A percentile compares a stretch with the other conserved stretches of the same genome.
These are phyloP conservation scores for Xylaria cubensis DNA, from an alignment of 495 filamentous ascomycete species.

Conservation along the genomic window DNA sequence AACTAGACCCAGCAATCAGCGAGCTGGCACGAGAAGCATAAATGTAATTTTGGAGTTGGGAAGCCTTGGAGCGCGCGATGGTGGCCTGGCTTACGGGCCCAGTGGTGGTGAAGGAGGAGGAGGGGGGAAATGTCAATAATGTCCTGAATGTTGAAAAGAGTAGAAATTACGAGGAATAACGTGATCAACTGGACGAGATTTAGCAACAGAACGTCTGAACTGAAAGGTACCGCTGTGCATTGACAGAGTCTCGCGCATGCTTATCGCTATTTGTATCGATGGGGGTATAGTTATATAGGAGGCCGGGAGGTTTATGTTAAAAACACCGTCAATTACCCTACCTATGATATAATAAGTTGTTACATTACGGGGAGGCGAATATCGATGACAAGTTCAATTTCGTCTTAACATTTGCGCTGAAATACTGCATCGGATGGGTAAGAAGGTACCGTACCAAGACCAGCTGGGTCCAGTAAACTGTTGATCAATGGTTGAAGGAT, in stretches of 20 bases:
- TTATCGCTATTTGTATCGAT: too few relatives aligned
- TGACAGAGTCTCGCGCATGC: neutral
- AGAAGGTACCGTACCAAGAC: neutral
- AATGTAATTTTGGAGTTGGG: slow-evolving; percentile 49
- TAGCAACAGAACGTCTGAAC: neutral
- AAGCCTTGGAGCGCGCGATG: neutral
- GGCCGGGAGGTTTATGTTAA: neutral
- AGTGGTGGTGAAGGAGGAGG: neutral
- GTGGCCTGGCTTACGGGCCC: neutral
- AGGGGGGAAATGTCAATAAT: too few relatives aligned
- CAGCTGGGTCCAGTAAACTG: too few relatives aligned
- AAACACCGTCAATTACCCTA: neutral
- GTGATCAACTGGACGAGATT: neutral
- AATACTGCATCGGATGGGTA: too few relatives aligned
- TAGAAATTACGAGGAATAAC: neutral
- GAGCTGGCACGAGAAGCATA: slow-evolving; percentile 62
- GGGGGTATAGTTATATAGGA: too few relatives aligned
- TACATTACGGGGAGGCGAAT: too few relatives aligned
- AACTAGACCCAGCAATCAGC: slow-evolving; percentile 68
- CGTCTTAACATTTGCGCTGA: too few relatives aligned
- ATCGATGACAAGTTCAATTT: too few relatives aligned
- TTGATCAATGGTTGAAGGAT: too few relatives aligned
- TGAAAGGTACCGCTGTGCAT: neutral
- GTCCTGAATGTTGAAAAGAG: too few relatives aligned
- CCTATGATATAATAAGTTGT: too few relatives aligned